Conservation (phyloP, 139 green algal genomes). For the Closterium sp. region DNA sequence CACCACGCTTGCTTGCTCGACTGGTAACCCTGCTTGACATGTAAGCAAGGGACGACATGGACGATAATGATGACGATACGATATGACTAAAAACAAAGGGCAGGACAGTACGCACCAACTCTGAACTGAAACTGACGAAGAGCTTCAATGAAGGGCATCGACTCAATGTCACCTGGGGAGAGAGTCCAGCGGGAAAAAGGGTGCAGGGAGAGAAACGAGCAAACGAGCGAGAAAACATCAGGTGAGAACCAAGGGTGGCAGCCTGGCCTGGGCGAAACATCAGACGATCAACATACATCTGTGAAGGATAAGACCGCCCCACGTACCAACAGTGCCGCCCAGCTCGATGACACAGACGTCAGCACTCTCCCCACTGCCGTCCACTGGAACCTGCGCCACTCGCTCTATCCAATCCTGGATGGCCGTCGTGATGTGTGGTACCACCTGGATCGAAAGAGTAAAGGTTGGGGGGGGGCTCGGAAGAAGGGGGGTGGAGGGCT, state of each 20-base stretch:
- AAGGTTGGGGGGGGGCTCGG: too few relatives aligned
- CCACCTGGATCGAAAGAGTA: conserved; percentile 59
- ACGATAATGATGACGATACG: too few relatives aligned
- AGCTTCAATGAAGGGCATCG: conserved; percentile 91
- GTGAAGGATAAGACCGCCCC: not conserved
- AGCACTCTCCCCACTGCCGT: conserved; percentile 72
- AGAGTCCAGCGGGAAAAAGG: not conserved
- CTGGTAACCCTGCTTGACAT: too few relatives aligned
- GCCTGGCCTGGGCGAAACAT: too few relatives aligned
- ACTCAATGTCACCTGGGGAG: conserved; percentile 89
- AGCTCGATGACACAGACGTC: conserved; percentile 99
- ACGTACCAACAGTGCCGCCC: conserved; percentile 85
- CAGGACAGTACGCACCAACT: conserved; percentile 62
- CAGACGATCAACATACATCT: too few relatives aligned
- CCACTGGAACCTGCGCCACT: conserved; percentile 86
- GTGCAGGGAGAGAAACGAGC: not conserved
- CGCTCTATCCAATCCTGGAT: conserved; percentile 99
- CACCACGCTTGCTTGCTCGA: too few relatives aligned
- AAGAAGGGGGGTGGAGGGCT: not conserved
- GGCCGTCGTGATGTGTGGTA: conserved; percentile 96
- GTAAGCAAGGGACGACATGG: too few relatives aligned
- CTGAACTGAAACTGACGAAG: conserved; percentile 76
- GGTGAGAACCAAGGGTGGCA: too few relatives aligned
- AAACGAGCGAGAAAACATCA: not conserved
- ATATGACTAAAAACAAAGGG: too few relatives aligned